Evolutionary conservation across 2,329 filamentous ascomycete species (phyloP), one percentile per base, ranked within the genome.

Genomic region (Aphanoascus verrucosus): DNA sequence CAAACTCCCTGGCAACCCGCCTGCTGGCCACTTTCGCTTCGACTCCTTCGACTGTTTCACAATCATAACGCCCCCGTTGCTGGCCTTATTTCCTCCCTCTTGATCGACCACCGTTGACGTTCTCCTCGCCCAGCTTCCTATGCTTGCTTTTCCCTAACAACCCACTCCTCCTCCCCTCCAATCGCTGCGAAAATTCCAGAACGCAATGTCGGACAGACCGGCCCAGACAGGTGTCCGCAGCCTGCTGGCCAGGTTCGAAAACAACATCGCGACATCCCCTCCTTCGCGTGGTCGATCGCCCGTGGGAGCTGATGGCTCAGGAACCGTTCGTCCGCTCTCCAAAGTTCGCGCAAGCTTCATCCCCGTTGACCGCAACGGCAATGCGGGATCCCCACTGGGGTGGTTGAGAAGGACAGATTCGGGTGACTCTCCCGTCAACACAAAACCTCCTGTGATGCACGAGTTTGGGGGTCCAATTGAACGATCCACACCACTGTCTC

Each of bases 171-270:
- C 34, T 20, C 38, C n/a, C 19, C 14, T 41, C 7, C 28, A 20
- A 20, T 23, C 49, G 19, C 46, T 20, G n/a, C 47, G 28, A n/a
- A 17, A 28, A 20, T 11, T n/a, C 37, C 35, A 31, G 41, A 34
- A 56, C 49, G 50, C 54, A 43, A 59, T 59, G 56, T 58, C 57
- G 44, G 56, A 51, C 49, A 52, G 31, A 41, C 58, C 56, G 53
- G 56, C 60, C 34, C 56, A 56, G 48, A 73, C 67, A 64, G 82
- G 82, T 64, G 84, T 87, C 64, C 83, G 77, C 72, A 86, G 86
- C 72, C 80, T 90, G 60, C 78, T 84, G 62, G 86, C 86, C 64
- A 88, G 86, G 78, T 89, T 89, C 67, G 86, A 90, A 75, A 81
- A 82, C 66, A 86, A 81, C 69, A 77, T 77, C 65, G 76, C 81